Conservation (phyloP, 2,329 filamentous ascomycete species). For the Ambrosiella cleistominuta region DNA sequence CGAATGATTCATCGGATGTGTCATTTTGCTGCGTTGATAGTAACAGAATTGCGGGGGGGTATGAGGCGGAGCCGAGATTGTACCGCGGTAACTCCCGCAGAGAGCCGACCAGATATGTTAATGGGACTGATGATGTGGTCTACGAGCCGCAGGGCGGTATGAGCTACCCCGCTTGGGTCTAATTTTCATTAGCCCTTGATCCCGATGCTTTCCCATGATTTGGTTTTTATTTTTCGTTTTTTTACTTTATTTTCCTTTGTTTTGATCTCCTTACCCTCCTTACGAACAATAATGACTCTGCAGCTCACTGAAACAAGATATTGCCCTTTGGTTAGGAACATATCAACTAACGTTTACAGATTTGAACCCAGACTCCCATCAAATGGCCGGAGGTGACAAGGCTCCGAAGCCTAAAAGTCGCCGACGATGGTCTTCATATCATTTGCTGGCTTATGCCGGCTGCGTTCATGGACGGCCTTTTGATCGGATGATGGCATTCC, state of each 20-base stretch:
- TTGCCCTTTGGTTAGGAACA: background rate
- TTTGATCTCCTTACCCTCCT: no score
- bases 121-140: conserved; percentile 3
- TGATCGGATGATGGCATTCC: background rate
- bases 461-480: background rate
- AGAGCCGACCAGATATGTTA: background rate
- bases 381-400: background rate
- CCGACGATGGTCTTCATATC: background rate
- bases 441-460: background rate
- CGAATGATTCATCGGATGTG: background rate
- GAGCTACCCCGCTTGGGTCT: background rate
- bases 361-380: background rate
- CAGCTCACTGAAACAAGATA: no score
- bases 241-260: no score
- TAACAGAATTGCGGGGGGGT: conserved; percentile 3
- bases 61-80: background rate
- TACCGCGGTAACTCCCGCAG: background rate
- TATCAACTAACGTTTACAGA: background rate
- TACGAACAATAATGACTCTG: no score
- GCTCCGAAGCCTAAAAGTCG: background rate
- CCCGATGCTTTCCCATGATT: no score
- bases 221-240: no score
- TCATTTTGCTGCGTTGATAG: conserved; percentile 12
- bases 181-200: no score
- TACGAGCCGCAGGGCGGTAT: background rate